Evolutionary conservation across 805 yeast genomes (phyloP).

Genomic region (Candida orba): DNA sequence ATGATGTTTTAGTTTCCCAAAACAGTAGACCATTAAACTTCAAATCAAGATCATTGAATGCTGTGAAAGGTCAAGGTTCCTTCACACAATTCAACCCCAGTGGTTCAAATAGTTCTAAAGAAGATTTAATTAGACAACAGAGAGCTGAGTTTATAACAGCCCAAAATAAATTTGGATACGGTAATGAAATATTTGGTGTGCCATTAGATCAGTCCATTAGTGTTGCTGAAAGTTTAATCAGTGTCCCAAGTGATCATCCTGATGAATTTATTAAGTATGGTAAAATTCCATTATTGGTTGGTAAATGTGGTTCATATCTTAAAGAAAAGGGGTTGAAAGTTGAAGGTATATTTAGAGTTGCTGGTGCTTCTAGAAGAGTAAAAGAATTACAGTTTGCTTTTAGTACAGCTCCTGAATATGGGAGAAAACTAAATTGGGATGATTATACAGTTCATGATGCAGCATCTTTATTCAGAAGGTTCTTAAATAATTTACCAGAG

Average conservation of each 20-base stretch:
- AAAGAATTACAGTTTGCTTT: conserved; percentile 79
- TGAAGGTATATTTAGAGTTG: conserved; percentile 90
- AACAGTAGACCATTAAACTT: conserved; percentile 27
- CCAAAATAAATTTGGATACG: conserved; percentile 29
- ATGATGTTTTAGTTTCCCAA: conserved; percentile 5
- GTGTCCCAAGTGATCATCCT: conserved; percentile 48
- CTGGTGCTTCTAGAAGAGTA: conserved; percentile 84
- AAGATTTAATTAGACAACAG: conserved; percentile 24
- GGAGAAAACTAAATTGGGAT: conserved; percentile 79
- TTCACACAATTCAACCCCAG: conserved; percentile 6
- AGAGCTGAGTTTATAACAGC: conserved; percentile 32
- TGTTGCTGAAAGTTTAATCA: conserved; percentile 72
- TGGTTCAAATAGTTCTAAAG: conserved; percentile 1
- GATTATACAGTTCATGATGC: conserved; percentile 96
- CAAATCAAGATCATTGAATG: conserved; percentile 29
- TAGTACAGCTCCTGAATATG: conserved; percentile 84
- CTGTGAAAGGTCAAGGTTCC: conserved; percentile 14
- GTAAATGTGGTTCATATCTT: conserved; percentile 84
- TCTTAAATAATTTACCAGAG: conserved; percentile 80
- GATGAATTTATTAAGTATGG: conserved; percentile 75
- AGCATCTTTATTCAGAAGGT: conserved; percentile 82
- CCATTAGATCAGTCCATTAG: conserved; percentile 62
- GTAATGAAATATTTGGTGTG: conserved; percentile 66
- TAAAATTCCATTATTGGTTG: conserved; percentile 87
- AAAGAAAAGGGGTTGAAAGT: conserved; percentile 71